Percentiles rank a stretch among this genome's conserved stretches.
These are phyloP conservation scores for Iris macrosiphon DNA, from an alignment of 106 monocot genomes.

Conservation along the genomic window DNA sequence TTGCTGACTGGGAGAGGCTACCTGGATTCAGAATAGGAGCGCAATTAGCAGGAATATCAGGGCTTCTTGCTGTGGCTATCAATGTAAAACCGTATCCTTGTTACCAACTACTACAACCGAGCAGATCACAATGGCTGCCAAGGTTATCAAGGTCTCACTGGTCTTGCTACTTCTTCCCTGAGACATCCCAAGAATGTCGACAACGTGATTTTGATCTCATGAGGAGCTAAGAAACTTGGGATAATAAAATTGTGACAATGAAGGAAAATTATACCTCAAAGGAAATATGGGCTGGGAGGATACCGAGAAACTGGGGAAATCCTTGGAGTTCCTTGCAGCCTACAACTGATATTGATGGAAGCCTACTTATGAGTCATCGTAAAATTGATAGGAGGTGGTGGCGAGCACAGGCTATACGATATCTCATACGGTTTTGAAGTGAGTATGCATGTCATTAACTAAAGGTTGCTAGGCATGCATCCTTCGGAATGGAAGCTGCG, in stretches of 20 bases:
- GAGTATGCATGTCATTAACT: constrained; percentile 60
- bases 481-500: constrained; percentile 72
- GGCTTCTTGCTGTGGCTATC: constrained; percentile 77
- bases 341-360: constrained; percentile 76
- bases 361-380: constrained; percentile 51
- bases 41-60: constrained; percentile 74
- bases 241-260: constrained; percentile 29
- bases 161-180: constrained; percentile 92
- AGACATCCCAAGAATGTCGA: constrained; percentile 67
- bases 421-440: constrained; percentile 76
- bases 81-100: constrained; percentile 70
- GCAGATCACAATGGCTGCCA: constrained; percentile 76
- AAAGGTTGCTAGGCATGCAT: constrained; percentile 56
- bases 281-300: constrained; percentile 67
- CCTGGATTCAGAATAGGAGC: constrained; percentile 86
- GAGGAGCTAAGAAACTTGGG: constrained; percentile 53
- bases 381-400: constrained; percentile 96
- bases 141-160: constrained; percentile 71
- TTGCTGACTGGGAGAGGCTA: constrained; percentile 79
- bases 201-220: constrained; percentile 47
- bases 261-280: constrained; percentile 88
- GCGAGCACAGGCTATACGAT: constrained; percentile 83
- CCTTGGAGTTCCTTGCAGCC: constrained; percentile 85
- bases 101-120: constrained; percentile 74
- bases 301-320: constrained; percentile 80